These are phyloP conservation scores for Pleurozium schreberi DNA, from an alignment of 225 moss, liverwort and hornwort genomes.

Conservation along the genomic window DNA sequence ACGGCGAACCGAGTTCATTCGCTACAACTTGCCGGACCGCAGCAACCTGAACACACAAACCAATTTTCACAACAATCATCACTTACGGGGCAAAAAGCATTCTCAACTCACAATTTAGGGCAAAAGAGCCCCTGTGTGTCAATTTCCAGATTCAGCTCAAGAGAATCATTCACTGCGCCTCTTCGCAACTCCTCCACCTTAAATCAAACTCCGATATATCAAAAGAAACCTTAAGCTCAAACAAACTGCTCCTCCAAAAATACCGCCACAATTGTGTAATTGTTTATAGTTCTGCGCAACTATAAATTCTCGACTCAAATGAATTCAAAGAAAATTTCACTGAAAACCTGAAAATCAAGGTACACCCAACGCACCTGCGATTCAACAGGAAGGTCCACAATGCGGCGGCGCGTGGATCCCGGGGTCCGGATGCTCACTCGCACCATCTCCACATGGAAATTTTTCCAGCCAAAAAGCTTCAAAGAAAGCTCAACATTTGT, in stretches of 20 bases:
- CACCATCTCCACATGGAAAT: slow-evolving; percentile 21
- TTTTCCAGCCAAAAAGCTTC: background rate
- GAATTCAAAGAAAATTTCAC: background rate
- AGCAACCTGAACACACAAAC: slow-evolving; percentile 14
- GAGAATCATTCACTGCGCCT: background rate
- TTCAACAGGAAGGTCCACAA: slow-evolving; percentile 28
- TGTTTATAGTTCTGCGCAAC: background rate
- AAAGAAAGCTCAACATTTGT: no score
- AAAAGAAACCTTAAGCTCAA: background rate
- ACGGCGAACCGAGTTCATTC: slow-evolving; percentile 22
- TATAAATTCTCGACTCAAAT: background rate
- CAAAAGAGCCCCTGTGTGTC: background rate
- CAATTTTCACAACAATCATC: background rate
- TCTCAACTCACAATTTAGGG: background rate
- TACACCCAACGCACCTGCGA: slow-evolving; percentile 28
- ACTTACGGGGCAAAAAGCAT: background rate
- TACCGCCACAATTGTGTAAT: background rate
- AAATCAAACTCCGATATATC: background rate
- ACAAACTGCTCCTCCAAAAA: background rate
- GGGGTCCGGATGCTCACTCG: slow-evolving; percentile 26
- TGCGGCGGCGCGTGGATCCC: slow-evolving; percentile 32
- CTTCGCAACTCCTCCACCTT: background rate
- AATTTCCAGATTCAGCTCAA: background rate
- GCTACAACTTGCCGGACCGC: slow-evolving; percentile 28
- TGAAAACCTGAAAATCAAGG: no score